phyloP scores from a whole-genome alignment of 2,329 filamentous ascomycete species.

The Tolypocladium nubicola region DNA sequence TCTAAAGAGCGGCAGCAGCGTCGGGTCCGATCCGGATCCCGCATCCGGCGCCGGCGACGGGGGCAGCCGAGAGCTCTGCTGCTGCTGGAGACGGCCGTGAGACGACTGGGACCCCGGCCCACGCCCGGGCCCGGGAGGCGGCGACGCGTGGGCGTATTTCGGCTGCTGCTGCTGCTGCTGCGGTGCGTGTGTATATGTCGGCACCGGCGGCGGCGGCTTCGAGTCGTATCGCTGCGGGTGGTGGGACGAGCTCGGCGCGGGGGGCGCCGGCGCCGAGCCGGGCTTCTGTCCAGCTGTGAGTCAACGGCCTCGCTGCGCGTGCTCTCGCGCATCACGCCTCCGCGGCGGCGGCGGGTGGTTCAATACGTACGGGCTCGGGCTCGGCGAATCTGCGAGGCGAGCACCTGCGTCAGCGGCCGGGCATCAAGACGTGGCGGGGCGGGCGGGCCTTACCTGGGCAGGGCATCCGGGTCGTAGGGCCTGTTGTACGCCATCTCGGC shows the following conservation, averaged over 20 bases:
- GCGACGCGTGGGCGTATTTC: conserved; percentile 38
- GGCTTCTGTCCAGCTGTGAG: conserved; percentile 21
- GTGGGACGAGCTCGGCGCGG: conserved; percentile 1
- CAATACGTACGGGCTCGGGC: conserved; percentile 51
- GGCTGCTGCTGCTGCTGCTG: conserved; percentile 15
- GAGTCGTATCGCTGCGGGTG: conserved; percentile 32
- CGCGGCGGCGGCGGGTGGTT: not conserved
- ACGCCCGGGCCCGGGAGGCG: conserved; percentile 27
- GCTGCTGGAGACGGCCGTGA: not conserved
- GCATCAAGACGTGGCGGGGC: not conserved
- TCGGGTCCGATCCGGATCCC: conserved; percentile 50
- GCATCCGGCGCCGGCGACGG: conserved; percentile 48
- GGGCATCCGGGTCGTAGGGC: conserved; percentile 85
- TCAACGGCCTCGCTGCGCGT: not conserved
- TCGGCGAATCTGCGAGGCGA: conserved; percentile 52
- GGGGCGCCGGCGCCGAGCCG: conserved; percentile 13
- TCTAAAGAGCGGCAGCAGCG: conserved; percentile 74
- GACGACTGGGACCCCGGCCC: not conserved
- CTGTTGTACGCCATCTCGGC: conserved; percentile 82
- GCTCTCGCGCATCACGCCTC: not conserved
- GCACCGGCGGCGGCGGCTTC: conserved; percentile 30
- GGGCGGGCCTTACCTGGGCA: conserved; percentile 59
- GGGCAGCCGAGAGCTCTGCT: conserved; percentile 46
- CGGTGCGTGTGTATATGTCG: conserved; percentile 2
- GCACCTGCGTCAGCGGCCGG: conserved; percentile 12